Evolutionary conservation across 2,329 filamentous ascomycete species (phyloP).

Genomic region (Leptographium lundbergii): DNA sequence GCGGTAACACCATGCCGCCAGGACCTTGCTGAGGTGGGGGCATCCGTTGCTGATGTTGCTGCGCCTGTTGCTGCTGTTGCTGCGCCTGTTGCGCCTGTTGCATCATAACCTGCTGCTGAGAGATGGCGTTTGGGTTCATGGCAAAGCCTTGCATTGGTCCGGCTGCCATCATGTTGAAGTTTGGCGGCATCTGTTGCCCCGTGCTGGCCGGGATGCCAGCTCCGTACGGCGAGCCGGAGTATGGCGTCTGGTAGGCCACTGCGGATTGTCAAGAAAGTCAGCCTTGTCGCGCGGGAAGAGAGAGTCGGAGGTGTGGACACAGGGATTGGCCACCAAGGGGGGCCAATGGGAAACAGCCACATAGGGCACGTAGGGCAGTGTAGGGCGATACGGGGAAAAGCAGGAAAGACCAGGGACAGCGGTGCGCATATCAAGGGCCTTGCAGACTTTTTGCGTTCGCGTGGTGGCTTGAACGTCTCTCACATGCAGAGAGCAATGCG

Average conservation of each 20-base stretch:
- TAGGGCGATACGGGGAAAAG: neutral
- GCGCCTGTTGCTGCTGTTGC: constrained; percentile 23
- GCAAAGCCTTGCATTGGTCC: constrained; percentile 38
- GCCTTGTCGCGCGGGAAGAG: neutral
- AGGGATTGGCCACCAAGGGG: neutral
- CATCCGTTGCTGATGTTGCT: constrained; percentile 26
- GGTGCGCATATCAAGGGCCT: neutral
- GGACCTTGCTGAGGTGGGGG: constrained; percentile 23
- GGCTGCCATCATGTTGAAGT: constrained; percentile 42
- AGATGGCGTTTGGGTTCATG: constrained; percentile 34
- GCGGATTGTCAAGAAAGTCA: constrained; percentile 8
- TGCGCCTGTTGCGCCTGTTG: constrained; percentile 18
- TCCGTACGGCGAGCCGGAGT: constrained; percentile 44
- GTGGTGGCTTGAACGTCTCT: neutral
- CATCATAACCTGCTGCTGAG: constrained; percentile 22
- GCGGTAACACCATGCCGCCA: constrained; percentile 21
- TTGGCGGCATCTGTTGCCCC: constrained; percentile 35
- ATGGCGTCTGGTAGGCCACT: constrained; percentile 49
- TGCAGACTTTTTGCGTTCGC: neutral
- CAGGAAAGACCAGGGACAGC: neutral
- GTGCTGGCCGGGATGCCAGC: constrained; percentile 35
- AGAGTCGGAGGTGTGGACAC: too few species aligned
- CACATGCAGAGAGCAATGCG: neutral
- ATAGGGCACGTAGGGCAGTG: neutral
- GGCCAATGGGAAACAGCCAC: neutral